A percentile compares a stretch with the other conserved stretches of the same genome.
Evolutionary conservation across 495 filamentous ascomycete genomes (phyloP).

Genomic region (Tuber brumale): DNA sequence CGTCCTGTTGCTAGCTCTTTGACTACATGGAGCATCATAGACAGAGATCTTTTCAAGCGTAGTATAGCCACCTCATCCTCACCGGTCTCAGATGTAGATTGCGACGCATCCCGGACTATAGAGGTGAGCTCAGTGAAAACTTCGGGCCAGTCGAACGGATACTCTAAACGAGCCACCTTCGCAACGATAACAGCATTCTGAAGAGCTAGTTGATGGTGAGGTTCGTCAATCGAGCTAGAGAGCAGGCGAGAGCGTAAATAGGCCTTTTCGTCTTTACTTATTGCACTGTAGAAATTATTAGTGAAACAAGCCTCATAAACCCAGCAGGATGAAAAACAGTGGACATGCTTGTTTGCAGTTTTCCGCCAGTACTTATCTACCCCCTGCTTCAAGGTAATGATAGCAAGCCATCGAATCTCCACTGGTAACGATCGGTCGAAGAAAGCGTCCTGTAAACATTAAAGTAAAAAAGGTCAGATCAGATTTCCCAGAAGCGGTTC

Average conservation of each 20-base stretch:
- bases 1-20: constrained; percentile 83
- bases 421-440: constrained; percentile 65
- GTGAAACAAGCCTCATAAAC: constrained; percentile 10
- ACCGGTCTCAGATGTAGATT: constrained; percentile 44
- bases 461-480: constrained; percentile 6
- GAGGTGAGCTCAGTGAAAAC: constrained; percentile 55
- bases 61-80: constrained; percentile 38
- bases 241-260: constrained; percentile 67
- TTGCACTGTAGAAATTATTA: constrained; percentile 50
- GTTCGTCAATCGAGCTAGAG: constrained; percentile 65
- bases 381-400: constrained; percentile 92
- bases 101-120: constrained; percentile 53
- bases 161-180: constrained; percentile 83
- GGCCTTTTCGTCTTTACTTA: constrained; percentile 66
- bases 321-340: too few relatives aligned
- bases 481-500: not conserved
- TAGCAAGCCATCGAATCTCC: constrained; percentile 75
- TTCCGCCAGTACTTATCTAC: constrained; percentile 91
- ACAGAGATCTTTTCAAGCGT: constrained; percentile 62
- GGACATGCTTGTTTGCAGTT: constrained; percentile 55
- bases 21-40: constrained; percentile 73
- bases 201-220: constrained; percentile 62
- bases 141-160: constrained; percentile 72
- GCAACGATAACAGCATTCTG: constrained; percentile 82
- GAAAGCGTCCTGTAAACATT: constrained; percentile 57